phyloP scores from a whole-genome alignment of 202 grass and related monocot genomes.

The Schoenoplectus tabernaemontani region DNA sequence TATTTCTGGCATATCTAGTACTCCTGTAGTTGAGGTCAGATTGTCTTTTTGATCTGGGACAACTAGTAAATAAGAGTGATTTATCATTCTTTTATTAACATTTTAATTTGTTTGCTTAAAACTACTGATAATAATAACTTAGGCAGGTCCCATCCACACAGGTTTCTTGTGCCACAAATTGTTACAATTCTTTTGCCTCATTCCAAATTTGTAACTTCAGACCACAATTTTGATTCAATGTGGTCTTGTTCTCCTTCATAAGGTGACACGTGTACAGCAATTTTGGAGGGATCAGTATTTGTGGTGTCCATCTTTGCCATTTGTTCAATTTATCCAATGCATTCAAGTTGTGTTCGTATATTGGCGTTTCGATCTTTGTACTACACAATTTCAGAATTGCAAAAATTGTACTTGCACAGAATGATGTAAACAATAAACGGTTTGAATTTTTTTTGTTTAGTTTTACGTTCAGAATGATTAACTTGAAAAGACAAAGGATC shows the following conservation, averaged over 20 bases:
- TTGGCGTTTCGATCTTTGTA: neutral
- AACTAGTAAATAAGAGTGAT: neutral
- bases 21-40: slow-evolving; percentile 57
- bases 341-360: neutral
- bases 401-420: neutral
- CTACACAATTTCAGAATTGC: neutral
- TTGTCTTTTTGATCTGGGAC: neutral
- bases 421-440: neutral
- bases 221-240: neutral
- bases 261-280: neutral
- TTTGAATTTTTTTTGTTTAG: neutral
- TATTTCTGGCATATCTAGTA: slow-evolving; percentile 61
- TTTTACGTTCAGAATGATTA: neutral
- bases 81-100: neutral
- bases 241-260: neutral
- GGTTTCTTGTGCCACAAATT: neutral
- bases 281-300: neutral
- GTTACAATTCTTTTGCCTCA: neutral
- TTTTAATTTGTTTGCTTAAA: neutral
- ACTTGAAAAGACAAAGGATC: neutral
- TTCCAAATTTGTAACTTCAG: neutral
- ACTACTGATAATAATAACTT: neutral
- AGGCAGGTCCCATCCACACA: neutral
- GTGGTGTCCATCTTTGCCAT: neutral
- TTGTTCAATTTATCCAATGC: neutral